Conservation (phyloP, 306 rosid genomes). For the Clitoria ternatea region DNA sequence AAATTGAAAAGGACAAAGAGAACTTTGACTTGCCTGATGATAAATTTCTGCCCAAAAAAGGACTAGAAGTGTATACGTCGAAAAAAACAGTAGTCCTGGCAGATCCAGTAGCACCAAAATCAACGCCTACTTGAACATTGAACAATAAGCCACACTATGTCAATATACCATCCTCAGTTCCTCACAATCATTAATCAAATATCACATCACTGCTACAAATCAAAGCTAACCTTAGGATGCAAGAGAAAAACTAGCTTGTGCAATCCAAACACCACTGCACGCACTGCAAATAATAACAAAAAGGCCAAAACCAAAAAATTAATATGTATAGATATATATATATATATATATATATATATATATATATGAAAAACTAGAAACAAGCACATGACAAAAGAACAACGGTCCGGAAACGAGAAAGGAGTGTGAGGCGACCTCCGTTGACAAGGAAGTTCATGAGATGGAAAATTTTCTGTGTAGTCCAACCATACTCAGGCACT, state of each 20-base stretch:
- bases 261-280: conserved; percentile 88
- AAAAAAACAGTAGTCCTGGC: conserved; percentile 89
- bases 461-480: conserved; percentile 94
- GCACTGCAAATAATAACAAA: conserved; percentile 61
- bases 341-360: no score
- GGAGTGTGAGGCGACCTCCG: conserved; percentile 63
- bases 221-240: conserved; percentile 64
- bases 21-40: conserved; percentile 68
- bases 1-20: not conserved
- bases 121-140: conserved; percentile 58
- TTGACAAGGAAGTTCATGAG: conserved; percentile 91
- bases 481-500: conserved; percentile 98
- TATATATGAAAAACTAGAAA: not conserved
- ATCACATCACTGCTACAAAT: not conserved
- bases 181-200: not conserved
- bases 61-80: conserved; percentile 87
- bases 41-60: conserved; percentile 98
- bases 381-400: not conserved
- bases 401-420: not conserved
- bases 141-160: conserved; percentile 29
- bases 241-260: conserved; percentile 65
- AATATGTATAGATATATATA: no score
- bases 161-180: conserved; percentile 18
- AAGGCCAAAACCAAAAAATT: not conserved
- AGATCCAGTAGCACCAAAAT: conserved; percentile 62